Conservation (phyloP, 2,329 filamentous ascomycete species). For the Diaporthe amygdali region DNA sequence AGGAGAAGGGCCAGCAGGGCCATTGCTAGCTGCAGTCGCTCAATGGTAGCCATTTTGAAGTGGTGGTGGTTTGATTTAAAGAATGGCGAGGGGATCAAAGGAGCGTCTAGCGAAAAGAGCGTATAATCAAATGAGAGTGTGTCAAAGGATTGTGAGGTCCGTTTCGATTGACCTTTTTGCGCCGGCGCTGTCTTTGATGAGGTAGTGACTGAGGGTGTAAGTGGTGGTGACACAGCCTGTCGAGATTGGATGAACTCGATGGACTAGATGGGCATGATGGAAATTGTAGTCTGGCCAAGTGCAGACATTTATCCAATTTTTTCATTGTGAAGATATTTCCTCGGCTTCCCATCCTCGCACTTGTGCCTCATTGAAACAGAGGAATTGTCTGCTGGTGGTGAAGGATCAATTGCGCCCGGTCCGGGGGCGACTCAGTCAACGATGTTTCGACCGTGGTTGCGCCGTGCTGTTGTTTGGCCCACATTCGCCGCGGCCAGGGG, state of each 20-base stretch:
- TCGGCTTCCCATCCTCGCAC: neutral
- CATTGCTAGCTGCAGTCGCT: neutral
- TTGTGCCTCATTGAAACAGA: neutral
- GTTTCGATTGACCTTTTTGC: neutral
- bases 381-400: neutral
- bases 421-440: neutral
- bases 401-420: neutral
- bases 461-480: neutral
- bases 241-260: neutral
- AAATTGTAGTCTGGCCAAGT: neutral
- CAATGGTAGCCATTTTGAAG: neutral
- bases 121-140: no score
- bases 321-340: neutral
- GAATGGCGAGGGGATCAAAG: neutral
- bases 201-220: neutral
- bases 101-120: neutral
- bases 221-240: neutral
- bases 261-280: neutral
- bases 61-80: neutral
- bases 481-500: neutral
- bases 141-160: neutral
- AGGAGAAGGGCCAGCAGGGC: neutral
- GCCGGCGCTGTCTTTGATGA: neutral
- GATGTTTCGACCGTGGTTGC: conserved; percentile 4
- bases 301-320: neutral